Evolutionary conservation across 108 stramenopile genomes (phyloP), one percentile per base, ranked within the genome.

Genomic region (Parietichytrium sp.): DNA sequence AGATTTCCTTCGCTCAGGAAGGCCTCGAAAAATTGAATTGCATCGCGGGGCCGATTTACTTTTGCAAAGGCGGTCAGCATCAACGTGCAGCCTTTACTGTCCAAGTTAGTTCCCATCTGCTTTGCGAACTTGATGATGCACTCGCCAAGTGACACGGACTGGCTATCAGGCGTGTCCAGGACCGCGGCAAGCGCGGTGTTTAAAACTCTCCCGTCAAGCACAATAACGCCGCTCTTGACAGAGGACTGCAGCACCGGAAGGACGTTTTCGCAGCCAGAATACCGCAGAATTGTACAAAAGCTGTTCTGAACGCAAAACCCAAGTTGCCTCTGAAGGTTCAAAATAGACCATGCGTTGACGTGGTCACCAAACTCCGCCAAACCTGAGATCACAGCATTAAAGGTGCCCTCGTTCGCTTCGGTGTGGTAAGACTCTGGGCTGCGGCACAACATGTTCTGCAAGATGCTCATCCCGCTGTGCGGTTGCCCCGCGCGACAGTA

Each of bases 251-350:
- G 42, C 38, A n/a, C 23, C 4, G 61, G 61, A 7, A 72, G 0
- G 13, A 72, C 61, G 0, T 38, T 33, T 10, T 72, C 61, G 10
- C 23, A 12, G 10, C 38, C 38, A 0, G 45, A 42, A 20, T 20
- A 18, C n/a, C 61, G 33, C 38, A 72, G 20, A 0, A 72, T 33
- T 6, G 61, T 12, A 25, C 61, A 72, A 45, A 36, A 72, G 3
- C 38, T 45, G 61, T 27, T 72, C 61, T 72, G 61, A 7, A 25
- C 42, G 61, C 20, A 10, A 25, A 72, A 72, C n/a, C 61, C 61
- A 27, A 16, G 45, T 16, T 0, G 6, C 38, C 10, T 33, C 61
- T 72, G 61, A 33, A 3, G 36, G n/a, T 72, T 42, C 23, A 72
- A 45, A 2, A 72, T 25, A 0, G 10, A 42, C 7, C 29, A 6